phyloP scores from a whole-genome alignment of 2,329 filamentous ascomycete species.

The Alternaria infectoria region DNA sequence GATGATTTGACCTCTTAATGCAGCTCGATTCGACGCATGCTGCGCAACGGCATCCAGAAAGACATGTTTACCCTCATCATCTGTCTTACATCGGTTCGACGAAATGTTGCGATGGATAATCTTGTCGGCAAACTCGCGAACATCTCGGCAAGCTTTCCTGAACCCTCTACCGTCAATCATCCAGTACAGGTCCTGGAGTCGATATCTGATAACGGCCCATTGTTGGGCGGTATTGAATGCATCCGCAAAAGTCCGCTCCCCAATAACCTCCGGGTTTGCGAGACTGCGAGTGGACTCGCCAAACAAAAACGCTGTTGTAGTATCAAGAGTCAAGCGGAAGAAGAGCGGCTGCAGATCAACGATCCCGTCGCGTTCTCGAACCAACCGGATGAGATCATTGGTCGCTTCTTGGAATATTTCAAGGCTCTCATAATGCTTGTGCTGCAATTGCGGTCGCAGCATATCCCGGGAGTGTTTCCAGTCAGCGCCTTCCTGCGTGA shows the following conservation, averaged over 20 bases:
- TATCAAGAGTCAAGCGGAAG: slow-evolving; percentile 47
- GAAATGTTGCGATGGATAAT: background rate
- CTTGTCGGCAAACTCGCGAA: background rate
- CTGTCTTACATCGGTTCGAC: background rate
- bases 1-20: slow-evolving; percentile 75
- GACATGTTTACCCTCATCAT: slow-evolving; percentile 11
- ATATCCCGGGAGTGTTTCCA: slow-evolving; percentile 14
- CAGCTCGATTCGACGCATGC: slow-evolving; percentile 1
- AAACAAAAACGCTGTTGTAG: slow-evolving; percentile 44
- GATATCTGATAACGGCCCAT: background rate
- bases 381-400: background rate
- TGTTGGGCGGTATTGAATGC: background rate
- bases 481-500: slow-evolving; percentile 35
- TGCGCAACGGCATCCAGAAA: slow-evolving; percentile 26
- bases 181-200: background rate
- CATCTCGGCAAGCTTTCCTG: background rate
- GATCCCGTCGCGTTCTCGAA: background rate
- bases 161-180: background rate
- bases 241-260: background rate
- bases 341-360: slow-evolving; percentile 48
- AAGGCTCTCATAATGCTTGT: background rate
- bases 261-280: background rate
- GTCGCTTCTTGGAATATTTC: background rate
- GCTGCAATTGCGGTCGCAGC: background rate
- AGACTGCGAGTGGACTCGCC: slow-evolving; percentile 20